phyloP scores from a whole-genome alignment of 306 rosid species.

The Vigna nakashimae region DNA sequence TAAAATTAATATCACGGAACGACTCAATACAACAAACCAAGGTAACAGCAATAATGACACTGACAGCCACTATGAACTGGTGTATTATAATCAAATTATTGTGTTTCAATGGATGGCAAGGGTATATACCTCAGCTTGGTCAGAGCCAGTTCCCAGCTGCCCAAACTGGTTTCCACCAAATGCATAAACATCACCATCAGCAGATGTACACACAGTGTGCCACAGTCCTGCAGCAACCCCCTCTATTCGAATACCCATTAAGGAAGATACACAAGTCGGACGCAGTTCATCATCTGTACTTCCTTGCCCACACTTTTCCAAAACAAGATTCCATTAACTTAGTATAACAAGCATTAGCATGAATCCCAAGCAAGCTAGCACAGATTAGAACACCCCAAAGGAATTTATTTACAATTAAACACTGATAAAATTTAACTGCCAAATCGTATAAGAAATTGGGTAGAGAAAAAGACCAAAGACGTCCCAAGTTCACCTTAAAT shows the following conservation, averaged over 20 bases:
- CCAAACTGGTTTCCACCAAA: slow-evolving; percentile 98
- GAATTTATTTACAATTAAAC: slow-evolving; percentile 27
- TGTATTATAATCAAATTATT: slow-evolving; percentile 1
- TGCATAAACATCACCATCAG: slow-evolving; percentile 85
- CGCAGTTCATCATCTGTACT: slow-evolving; percentile 88
- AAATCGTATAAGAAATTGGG: slow-evolving; percentile 33
- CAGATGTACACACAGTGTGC: slow-evolving; percentile 89
- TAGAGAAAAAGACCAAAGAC: slow-evolving; percentile 14
- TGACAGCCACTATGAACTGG: not conserved
- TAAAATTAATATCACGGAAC: slow-evolving; percentile 35
- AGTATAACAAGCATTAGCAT: slow-evolving; percentile 43
- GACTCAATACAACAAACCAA: not conserved
- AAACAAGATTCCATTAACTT: slow-evolving; percentile 46
- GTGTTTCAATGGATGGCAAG: slow-evolving; percentile 19
- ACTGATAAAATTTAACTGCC: slow-evolving; percentile 11
- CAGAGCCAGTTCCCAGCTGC: slow-evolving; percentile 92
- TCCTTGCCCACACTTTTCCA: slow-evolving; percentile 91
- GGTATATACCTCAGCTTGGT: slow-evolving; percentile 80
- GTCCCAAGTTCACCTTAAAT: slow-evolving; percentile 45
- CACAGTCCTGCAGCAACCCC: slow-evolving; percentile 91
- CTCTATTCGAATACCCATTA: slow-evolving; percentile 78
- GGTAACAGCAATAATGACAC: slow-evolving; percentile 1
- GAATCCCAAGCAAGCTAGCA: slow-evolving; percentile 40
- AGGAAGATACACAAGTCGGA: slow-evolving; percentile 79
- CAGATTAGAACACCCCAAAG: not conserved